Conservation (phyloP, 2,329 filamentous ascomycete species). For the Penicillium psychrosexuale region DNA sequence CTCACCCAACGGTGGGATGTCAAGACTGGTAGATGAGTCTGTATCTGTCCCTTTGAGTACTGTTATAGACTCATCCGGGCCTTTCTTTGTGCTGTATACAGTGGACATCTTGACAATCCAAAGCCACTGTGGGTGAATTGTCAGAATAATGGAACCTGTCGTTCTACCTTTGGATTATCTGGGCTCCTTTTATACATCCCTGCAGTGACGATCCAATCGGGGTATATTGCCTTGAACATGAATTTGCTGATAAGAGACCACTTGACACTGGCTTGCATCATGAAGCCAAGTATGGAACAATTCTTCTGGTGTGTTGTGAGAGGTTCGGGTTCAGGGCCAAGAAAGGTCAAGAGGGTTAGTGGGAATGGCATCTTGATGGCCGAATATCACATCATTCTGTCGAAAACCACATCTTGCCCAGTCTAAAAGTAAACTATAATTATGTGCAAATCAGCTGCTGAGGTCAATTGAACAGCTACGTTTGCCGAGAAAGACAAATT, state of each 20-base stretch:
- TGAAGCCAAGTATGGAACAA: conserved; percentile 8
- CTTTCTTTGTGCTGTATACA: conserved; percentile 3
- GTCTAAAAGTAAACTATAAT: background rate
- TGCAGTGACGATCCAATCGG: background rate
- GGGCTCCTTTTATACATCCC: background rate
- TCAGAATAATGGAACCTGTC: no score
- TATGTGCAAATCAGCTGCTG: background rate
- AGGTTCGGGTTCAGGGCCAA: background rate
- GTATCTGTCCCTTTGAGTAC: background rate
- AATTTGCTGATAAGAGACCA: background rate
- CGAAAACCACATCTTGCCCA: background rate
- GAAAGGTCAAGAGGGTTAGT: background rate
- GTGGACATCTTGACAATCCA: background rate
- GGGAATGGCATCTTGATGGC: conserved; percentile 7
- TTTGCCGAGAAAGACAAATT: background rate
- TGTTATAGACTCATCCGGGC: background rate
- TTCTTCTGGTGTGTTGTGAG: background rate
- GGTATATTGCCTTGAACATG: background rate
- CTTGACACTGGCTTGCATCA: conserved; percentile 8
- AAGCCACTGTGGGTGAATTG: background rate
- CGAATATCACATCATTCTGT: conserved; percentile 5
- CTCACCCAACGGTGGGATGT: conserved; percentile 13
- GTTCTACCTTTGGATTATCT: background rate
- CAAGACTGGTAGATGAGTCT: conserved; percentile 1
- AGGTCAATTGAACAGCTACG: no score